Base-by-base conservation (phyloP, 768 basidiomycete genomes). In the Coprinellus micaceus region DNA sequence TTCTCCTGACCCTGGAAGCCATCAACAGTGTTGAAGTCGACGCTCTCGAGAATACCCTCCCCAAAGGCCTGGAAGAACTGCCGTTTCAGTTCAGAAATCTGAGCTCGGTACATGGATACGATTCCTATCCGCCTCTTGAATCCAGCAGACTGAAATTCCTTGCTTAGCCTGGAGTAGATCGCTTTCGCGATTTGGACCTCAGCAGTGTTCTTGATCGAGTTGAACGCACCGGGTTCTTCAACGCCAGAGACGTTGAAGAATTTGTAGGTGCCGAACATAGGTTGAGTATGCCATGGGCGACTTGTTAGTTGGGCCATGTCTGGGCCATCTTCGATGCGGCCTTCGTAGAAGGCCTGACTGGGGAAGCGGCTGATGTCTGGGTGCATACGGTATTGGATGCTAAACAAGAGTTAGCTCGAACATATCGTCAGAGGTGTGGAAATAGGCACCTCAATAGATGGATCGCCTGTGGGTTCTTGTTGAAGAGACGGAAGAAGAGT, bases 1-100 rank as follows among this genome's bases (percentile, higher is more conserved):
- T 99, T 99, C 70, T 99, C 97, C 74, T 99, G 97, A 47, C 97
- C 97, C 70, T 99, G 97, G 66, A 98, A 98, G 10, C 96, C 97
- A 71, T 99, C 96, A 37, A 99, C 96, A 0, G 97, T 98, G 67
- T 97, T 90, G 75, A 99, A 98, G 64, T 95, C 89, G 37, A 99
- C 83, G 41, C 79, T 83, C 29, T 78, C 77, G 1, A 87, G 63
- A 21, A 97, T 83, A 22, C 83, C 79, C 29, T 74, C 66, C 2
- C 94, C 94, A 68, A 91, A 97, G 13, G 80, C 78, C 53, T 77
- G 71, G 44, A 78, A 74, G 63, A 99, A 98, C 5, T 79, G 73
- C 13, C 80, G 77, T 28, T 82, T 82, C 50, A 99, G 73, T 66
- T 91, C 91, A 11, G 70, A 57, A 40, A 97, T 81, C 66, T 99